phyloP scores from a whole-genome alignment of 495 filamentous ascomycete genomes.

The Hypomontagnella submonticulosa region DNA sequence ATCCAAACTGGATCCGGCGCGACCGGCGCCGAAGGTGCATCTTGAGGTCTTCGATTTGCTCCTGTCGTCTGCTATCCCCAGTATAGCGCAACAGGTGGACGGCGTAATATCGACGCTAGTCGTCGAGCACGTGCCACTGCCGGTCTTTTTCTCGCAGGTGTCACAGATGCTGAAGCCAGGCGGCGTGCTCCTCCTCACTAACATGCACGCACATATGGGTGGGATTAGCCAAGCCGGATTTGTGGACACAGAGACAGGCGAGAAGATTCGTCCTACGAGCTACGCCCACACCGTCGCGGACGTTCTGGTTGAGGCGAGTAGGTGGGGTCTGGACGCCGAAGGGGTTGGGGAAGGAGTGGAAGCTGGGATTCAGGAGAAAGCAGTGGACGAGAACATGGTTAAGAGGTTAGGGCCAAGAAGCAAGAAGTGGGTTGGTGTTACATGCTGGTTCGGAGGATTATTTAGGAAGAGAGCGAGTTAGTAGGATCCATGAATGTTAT shows the following conservation, averaged over 20 bases:
- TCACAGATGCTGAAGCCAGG: slow-evolving; percentile 60
- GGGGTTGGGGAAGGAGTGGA: slow-evolving; percentile 28
- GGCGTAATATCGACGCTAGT: slow-evolving; percentile 74
- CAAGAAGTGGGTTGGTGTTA: slow-evolving; percentile 74
- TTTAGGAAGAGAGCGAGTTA: slow-evolving; percentile 55
- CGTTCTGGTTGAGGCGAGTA: slow-evolving; percentile 64
- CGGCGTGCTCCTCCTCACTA: slow-evolving; percentile 70
- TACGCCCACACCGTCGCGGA: slow-evolving; percentile 68
- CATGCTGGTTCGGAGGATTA: slow-evolving; percentile 73
- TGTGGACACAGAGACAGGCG: slow-evolving; percentile 64
- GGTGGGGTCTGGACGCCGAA: slow-evolving; percentile 63
- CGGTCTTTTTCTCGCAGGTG: slow-evolving; percentile 65
- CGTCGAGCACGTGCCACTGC: slow-evolving; percentile 72
- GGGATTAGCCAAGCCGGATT: slow-evolving; percentile 73
- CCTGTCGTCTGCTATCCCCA: slow-evolving; percentile 31
- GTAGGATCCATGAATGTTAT: neutral
- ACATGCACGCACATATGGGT: slow-evolving; percentile 81
- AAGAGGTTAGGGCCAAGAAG: slow-evolving; percentile 66
- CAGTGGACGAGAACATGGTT: slow-evolving; percentile 62
- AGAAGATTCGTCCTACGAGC: slow-evolving; percentile 71
- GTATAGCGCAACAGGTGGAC: slow-evolving; percentile 43
- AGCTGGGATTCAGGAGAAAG: slow-evolving; percentile 57
- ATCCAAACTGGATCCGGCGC: neutral
- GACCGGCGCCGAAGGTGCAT: slow-evolving; percentile 27
- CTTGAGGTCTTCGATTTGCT: slow-evolving; percentile 58